phyloP scores from a whole-genome alignment of 2,329 filamentous ascomycete genomes.

The Colletotrichum trifolii region DNA sequence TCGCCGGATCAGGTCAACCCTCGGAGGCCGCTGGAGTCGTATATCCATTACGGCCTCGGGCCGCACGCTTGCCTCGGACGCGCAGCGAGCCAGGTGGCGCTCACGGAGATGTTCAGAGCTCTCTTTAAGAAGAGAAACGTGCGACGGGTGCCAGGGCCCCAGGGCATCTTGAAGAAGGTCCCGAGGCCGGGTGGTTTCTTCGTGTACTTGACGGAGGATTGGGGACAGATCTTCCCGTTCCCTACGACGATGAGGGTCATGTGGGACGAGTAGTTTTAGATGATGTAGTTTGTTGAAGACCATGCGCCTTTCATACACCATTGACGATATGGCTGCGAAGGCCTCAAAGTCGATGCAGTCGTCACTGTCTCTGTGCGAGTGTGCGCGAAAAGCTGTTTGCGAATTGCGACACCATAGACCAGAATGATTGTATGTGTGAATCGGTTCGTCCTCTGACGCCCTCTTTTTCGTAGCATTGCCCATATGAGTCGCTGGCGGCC shows the following conservation, averaged over 20 bases:
- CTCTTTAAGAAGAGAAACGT: conserved; percentile 71
- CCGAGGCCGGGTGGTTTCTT: conserved; percentile 62
- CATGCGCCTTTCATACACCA: background rate
- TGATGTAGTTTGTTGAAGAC: background rate
- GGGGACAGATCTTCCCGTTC: conserved; percentile 61
- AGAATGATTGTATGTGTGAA: no score
- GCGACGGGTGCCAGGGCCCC: conserved; percentile 68
- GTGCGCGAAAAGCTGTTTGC: no score
- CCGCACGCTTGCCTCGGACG: conserved; percentile 72
- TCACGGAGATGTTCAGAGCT: conserved; percentile 76
- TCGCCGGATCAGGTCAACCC: conserved; percentile 70
- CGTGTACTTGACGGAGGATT: conserved; percentile 74
- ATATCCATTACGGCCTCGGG: conserved; percentile 73
- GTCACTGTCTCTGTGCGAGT: no score
- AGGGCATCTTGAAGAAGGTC: conserved; percentile 76
- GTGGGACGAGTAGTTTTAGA: conserved; percentile 51
- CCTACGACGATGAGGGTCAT: conserved; percentile 65
- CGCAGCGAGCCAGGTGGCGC: conserved; percentile 68
- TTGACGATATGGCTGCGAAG: no score
- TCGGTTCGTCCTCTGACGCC: no score
- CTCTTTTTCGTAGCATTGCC: no score
- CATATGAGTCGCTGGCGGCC: no score
- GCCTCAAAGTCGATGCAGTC: no score
- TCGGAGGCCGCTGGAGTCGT: conserved; percentile 69
- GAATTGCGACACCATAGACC: no score